Percentiles rank a stretch among this genome's conserved stretches.
phyloP scores from a whole-genome alignment of 495 filamentous ascomycete genomes.

The Hyaloscypha variabilis region DNA sequence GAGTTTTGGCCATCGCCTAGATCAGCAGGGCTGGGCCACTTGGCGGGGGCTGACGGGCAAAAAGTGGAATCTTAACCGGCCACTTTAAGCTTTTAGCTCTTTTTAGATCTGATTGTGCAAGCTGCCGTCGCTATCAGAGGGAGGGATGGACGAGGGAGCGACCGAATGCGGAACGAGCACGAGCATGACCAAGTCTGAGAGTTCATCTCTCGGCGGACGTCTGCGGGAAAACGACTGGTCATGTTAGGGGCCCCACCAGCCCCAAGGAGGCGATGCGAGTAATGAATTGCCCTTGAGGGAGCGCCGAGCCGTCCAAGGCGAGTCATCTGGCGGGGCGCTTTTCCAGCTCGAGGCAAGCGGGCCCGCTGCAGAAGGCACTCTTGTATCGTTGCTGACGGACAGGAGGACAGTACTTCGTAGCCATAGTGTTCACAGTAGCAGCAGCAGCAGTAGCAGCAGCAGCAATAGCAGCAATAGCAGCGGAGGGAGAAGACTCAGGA shows the following conservation, averaged over 20 bases:
- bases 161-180: too few species aligned
- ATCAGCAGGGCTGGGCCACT: not conserved
- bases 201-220: not conserved
- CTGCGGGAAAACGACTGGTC: not conserved
- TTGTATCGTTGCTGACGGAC: not conserved
- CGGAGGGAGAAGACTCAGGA: too few species aligned
- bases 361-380: not conserved
- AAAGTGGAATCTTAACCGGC: not conserved
- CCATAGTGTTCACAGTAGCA: too few species aligned
- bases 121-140: not conserved
- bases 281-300: not conserved
- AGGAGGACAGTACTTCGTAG: too few species aligned
- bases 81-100: not conserved
- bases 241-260: not conserved
- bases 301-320: not conserved
- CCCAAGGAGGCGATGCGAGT: not conserved
- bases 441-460: too few species aligned
- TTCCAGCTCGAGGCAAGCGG: not conserved
- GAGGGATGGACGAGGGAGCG: not conserved
- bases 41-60: not conserved
- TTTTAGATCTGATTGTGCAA: constrained; percentile 1
- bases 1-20: not conserved
- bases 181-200: too few species aligned
- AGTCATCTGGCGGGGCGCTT: not conserved
- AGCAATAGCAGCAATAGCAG: too few species aligned